Percentiles rank a stretch among this genome's conserved stretches.
phyloP scores from a whole-genome alignment of 371 early-diverging fungal species.

The Mucor piriformis region DNA sequence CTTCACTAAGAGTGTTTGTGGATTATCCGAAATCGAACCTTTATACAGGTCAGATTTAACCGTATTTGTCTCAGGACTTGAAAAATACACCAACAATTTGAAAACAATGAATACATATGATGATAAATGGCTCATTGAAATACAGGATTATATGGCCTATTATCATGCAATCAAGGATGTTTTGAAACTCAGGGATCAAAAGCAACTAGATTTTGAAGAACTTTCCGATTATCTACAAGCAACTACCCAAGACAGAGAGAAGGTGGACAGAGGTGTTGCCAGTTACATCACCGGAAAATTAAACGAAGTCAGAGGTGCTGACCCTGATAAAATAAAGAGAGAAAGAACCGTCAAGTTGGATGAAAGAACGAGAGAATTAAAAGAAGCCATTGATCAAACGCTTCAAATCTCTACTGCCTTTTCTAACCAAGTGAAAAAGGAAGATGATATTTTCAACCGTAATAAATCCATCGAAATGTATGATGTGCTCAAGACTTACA shows the following conservation, averaged over 20 bases:
- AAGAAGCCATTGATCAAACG: slow-evolving; percentile 78
- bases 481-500: slow-evolving; percentile 70
- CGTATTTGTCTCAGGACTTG: slow-evolving; percentile 66
- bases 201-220: slow-evolving; percentile 93
- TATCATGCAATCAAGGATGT: slow-evolving; percentile 85
- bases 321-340: slow-evolving; percentile 80
- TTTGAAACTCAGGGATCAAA: slow-evolving; percentile 87
- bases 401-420: slow-evolving; percentile 72
- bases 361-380: slow-evolving; percentile 79
- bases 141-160: slow-evolving; percentile 88
- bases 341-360: slow-evolving; percentile 76
- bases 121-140: slow-evolving; percentile 70
- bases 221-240: slow-evolving; percentile 74
- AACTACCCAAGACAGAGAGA: slow-evolving; percentile 65
- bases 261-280: slow-evolving; percentile 55
- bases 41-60: slow-evolving; percentile 69
- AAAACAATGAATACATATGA: slow-evolving; percentile 66
- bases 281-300: slow-evolving; percentile 85
- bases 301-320: slow-evolving; percentile 89
- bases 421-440: slow-evolving; percentile 79
- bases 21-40: slow-evolving; percentile 82
- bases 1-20: slow-evolving; percentile 70
- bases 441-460: slow-evolving; percentile 76
- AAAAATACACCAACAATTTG: slow-evolving; percentile 62
- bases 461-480: slow-evolving; percentile 84